Evolutionary conservation across 2,329 filamentous ascomycete genomes (phyloP), one percentile per base, ranked within the genome.

Genomic region (Sordariomycetes sp.): DNA sequence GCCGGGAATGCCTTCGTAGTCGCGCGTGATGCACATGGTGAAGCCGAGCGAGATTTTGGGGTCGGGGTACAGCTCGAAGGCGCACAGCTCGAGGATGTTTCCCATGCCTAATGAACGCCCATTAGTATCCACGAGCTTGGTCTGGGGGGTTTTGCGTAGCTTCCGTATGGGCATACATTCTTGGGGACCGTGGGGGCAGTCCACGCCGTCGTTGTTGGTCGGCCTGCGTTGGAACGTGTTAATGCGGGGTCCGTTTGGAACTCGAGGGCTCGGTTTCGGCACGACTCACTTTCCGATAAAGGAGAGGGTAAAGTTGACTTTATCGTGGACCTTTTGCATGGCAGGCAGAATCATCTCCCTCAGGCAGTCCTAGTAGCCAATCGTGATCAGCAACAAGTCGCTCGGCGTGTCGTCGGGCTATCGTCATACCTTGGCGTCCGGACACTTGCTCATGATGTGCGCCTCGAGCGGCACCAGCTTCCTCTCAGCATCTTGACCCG

Each of bases 381-480:
- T 56, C 32, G 35, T 50, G 10, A 17, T 42, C 36, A 42, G 36
- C 36, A 17, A 12, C n/a, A 4, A 42, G n/a, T 17, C 13, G 36
- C 13, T 15, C 36, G 36, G 3, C n/a, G 10, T 42, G 36, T 4
- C 36, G 36, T 42, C 36, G n/a, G n/a, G 36, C 36, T 42, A 4
- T 12, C 36, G 36, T 60, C 72, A 12, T 65, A 81, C 79, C 69
- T 78, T 80, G 2, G 94, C 90, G 70, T 99, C 94, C 0, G 92
- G 91, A 66, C 94, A 99, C 77, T 97, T 96, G 73, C 85, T 89
- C 86, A 97, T 99, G 64, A 97, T 94, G 69, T 97, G 92, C 58
- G 90, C 89, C 69, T 99, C 94, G 2, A 99, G 72, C 3, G 90
- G 87, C 4, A 97, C 86, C 59, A 76, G 71, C 52, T 60, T 61